phyloP scores from a whole-genome alignment of 164 flowering plant genomes.

The Saururus chinensis region DNA sequence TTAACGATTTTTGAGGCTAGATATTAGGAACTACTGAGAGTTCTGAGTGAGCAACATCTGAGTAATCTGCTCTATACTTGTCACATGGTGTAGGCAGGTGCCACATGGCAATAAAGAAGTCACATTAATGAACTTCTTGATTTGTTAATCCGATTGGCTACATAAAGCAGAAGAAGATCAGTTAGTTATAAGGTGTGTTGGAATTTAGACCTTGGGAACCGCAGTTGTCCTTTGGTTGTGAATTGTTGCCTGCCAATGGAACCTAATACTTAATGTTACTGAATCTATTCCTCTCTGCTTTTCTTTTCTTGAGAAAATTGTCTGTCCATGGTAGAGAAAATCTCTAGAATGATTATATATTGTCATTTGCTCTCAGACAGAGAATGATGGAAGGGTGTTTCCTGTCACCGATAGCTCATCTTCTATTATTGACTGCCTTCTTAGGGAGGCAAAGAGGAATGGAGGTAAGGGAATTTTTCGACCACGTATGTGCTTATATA shows the following conservation, averaged over 20 bases:
- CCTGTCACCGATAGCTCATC: slow-evolving; percentile 80
- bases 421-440: slow-evolving; percentile 76
- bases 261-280: too few relatives aligned
- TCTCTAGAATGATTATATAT: too few relatives aligned
- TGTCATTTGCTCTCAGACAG: slow-evolving; percentile 32
- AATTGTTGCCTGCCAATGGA: not conserved
- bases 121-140: too few relatives aligned
- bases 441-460: slow-evolving; percentile 48
- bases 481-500: not conserved
- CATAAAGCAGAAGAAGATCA: too few relatives aligned
- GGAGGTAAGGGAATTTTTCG: slow-evolving; percentile 39
- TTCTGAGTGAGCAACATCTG: not conserved
- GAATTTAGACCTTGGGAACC: too few relatives aligned
- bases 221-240: too few relatives aligned
- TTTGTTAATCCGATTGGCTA: too few relatives aligned
- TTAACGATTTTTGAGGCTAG: not conserved
- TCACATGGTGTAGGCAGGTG: too few relatives aligned
- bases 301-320: not conserved
- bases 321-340: not conserved
- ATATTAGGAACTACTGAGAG: not conserved
- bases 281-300: not conserved
- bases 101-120: too few relatives aligned
- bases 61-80: too few relatives aligned
- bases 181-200: too few relatives aligned
- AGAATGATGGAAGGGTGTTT: slow-evolving; percentile 94